Base-by-base conservation (phyloP, 1,284 basidiomycete genomes). In the Xerocomus tenax region DNA sequence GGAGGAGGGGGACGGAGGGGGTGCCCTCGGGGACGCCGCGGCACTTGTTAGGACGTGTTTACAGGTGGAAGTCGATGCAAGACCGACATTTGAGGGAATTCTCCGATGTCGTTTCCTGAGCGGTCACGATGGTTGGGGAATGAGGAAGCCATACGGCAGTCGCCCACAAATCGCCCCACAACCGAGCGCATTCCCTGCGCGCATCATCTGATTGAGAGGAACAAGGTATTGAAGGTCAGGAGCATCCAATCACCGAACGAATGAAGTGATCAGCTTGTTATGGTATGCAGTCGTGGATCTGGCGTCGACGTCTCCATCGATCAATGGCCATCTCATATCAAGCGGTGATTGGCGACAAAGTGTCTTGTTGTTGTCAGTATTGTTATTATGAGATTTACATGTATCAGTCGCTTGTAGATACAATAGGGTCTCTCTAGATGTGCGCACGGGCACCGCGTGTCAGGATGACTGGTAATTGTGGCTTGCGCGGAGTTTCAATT, bases 51-150 rank as follows among this genome's bases (percentile, higher is more conserved):
- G 78, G 47, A 82, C 83, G 29, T 95, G 91, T 63, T 73, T 95
- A 34, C 78, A 79, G 58, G 75, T 93, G 13, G 82, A 88, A 25
- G 76, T 87, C 19, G 63, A 66, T 35, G 76, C 77, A 9, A 76
- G 89, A 34, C 92, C 91, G n/a, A 83, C 83, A 3, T 91, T 92
- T 61, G 85, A 89, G 62, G 76, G 77, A 62, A 81, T 95, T 49
- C 71, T 89, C 45, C 76, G 84, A 59, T 83, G 81, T 63, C 78
- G 80, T 32, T 94, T 94, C 73, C 71, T 95, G 46, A 74, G 74
- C 43, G 90, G 88, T 21, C 67, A 70, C 30, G 77, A 73, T 19
- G 83, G 84, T 8, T 87, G 84, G 82, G 74, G 74, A 32, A 66
- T 69, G 63, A 61, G 64, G 53, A 58, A 50, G 23, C 57, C 64